These are phyloP conservation scores for Agastache rugosa DNA, from an alignment of 257 asterid species.

Conservation along the genomic window DNA sequence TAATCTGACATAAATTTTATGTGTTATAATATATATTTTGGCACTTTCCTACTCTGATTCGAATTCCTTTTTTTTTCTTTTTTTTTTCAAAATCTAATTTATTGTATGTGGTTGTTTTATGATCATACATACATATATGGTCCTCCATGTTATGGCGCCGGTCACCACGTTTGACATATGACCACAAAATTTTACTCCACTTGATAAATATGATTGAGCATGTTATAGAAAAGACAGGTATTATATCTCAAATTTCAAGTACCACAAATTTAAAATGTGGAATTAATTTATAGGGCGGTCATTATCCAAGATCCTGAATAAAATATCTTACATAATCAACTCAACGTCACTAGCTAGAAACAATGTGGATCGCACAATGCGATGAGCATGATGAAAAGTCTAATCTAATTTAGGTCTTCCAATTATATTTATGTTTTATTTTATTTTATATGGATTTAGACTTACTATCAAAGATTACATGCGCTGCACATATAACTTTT, in stretches of 20 bases:
- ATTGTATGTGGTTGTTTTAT: conserved; percentile 16
- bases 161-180: not conserved
- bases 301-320: conserved; percentile 19
- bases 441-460: not conserved
- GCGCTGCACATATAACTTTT: no score
- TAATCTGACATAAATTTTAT: no score
- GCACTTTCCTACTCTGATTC: no score
- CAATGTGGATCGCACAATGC: conserved; percentile 17
- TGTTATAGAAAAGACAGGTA: not conserved
- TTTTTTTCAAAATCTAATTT: no score
- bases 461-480: no score
- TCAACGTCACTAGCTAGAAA: not conserved
- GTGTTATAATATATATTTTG: no score
- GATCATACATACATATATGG: conserved; percentile 30
- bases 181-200: not conserved
- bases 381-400: conserved; percentile 19
- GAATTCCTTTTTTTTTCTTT: no score
- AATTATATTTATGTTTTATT: not conserved
- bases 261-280: not conserved
- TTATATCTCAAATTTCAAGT: not conserved
- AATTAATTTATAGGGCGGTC: conserved; percentile 3
- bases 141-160: not conserved
- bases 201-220: conserved; percentile 10
- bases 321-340: conserved; percentile 1
- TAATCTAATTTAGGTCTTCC: not conserved